Conservation (phyloP, 257 asterid genomes). For the Agastache rugosa region DNA sequence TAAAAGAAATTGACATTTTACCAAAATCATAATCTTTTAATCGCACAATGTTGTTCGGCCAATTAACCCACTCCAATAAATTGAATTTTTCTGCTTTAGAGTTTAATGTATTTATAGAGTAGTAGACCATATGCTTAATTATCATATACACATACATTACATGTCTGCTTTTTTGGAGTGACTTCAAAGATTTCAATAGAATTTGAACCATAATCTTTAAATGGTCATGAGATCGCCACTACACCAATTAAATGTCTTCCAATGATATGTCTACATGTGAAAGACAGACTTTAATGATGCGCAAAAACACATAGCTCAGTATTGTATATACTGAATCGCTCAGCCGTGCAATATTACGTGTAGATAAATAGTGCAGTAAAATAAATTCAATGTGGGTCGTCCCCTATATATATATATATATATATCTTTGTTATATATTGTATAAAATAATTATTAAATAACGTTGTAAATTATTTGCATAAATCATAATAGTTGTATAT, state of each 20-base stretch:
- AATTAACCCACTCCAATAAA: not conserved
- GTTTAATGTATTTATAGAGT: not conserved
- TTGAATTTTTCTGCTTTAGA: not conserved
- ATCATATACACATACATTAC: too few species aligned
- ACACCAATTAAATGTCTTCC: too few species aligned
- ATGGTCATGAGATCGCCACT: too few species aligned
- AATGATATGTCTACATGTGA: too few species aligned
- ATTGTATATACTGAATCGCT: too few species aligned
- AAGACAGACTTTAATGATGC: not conserved
- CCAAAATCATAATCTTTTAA: constrained; percentile 33
- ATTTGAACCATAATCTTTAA: too few species aligned
- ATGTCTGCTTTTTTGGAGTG: not conserved
- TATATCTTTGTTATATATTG: too few species aligned
- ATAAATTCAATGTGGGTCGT: not conserved
- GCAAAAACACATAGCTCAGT: too few species aligned
- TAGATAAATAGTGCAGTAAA: not conserved
- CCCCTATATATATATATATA: not conserved
- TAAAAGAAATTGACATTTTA: constrained; percentile 41
- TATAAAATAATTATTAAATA: too few species aligned
- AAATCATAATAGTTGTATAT: not conserved
- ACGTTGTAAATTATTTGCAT: not conserved
- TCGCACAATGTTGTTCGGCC: not conserved
- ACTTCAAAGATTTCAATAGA: too few species aligned
- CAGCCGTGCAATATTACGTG: too few species aligned
- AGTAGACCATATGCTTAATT: too few species aligned